A percentile compares a stretch with the other conserved stretches of the same genome.
These are phyloP conservation scores for Handroanthus guayacan DNA, from an alignment of 257 asterid genomes.

Conservation along the genomic window DNA sequence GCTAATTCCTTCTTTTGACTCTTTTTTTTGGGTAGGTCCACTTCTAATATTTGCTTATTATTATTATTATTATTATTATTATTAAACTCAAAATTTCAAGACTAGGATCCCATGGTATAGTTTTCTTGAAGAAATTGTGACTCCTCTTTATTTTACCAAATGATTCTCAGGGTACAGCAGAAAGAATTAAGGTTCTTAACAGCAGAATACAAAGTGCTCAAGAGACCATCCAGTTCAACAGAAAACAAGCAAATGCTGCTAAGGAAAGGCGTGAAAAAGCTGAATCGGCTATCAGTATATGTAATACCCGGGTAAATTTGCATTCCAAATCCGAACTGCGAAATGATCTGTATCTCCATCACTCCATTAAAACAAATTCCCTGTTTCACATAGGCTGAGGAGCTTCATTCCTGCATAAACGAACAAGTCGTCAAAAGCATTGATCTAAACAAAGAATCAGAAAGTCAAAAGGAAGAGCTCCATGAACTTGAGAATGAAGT, in stretches of 20 bases:
- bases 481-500: conserved; percentile 54
- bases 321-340: not conserved
- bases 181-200: conserved; percentile 46
- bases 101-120: not conserved
- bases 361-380: not conserved
- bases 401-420: conserved; percentile 46
- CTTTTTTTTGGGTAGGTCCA: conserved; percentile 4
- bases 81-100: no score
- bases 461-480: conserved; percentile 48
- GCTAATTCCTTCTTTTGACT: not conserved
- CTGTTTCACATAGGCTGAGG: conserved; percentile 49
- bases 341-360: conserved; percentile 12
- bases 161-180: conserved; percentile 45
- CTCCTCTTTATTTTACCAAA: conserved; percentile 25
- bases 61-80: no score
- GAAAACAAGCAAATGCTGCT: conserved; percentile 43
- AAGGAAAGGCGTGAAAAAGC: conserved; percentile 58
- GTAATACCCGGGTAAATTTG: conserved; percentile 55
- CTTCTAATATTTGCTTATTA: no score
- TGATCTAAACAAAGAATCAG: conserved; percentile 51
- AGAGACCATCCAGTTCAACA: conserved; percentile 47
- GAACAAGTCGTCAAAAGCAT: conserved; percentile 45
- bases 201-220: conserved; percentile 41
- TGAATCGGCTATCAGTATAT: conserved; percentile 55
- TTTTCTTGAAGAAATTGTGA: not conserved